These are phyloP conservation scores for Saprolegnia diclina DNA, from an alignment of 352 stramenopile species.

Conservation along the genomic window DNA sequence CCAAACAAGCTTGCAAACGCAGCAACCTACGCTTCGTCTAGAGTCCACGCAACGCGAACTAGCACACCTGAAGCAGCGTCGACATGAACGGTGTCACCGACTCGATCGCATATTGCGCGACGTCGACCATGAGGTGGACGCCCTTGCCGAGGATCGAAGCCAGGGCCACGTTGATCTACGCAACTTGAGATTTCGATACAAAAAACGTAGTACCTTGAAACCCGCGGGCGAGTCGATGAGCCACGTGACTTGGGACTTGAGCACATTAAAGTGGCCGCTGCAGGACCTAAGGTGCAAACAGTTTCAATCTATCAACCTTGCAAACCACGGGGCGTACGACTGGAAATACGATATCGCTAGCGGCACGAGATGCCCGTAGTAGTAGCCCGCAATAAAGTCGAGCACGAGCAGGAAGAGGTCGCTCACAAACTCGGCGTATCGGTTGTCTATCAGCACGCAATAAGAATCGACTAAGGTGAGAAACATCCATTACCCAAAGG, in stretches of 20 bases:
- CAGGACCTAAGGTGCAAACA: constrained; percentile 1
- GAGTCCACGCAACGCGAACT: neutral
- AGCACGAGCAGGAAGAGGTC: constrained; percentile 3
- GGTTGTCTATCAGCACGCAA: neutral
- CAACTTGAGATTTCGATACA: constrained; percentile 27
- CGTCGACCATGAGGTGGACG: constrained; percentile 72
- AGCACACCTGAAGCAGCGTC: constrained; percentile 20
- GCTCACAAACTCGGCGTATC: constrained; percentile 21
- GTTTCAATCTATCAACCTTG: neutral
- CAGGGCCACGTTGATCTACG: constrained; percentile 75
- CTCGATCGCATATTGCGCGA: constrained; percentile 28
- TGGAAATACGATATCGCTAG: constrained; percentile 14
- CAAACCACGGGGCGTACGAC: neutral
- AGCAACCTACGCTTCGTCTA: constrained; percentile 21
- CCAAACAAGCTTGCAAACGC: constrained; percentile 35
- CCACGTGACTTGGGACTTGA: constrained; percentile 62
- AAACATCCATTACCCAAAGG: constrained; percentile 12
- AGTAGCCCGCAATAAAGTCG: constrained; percentile 1
- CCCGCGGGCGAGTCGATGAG: constrained; percentile 68
- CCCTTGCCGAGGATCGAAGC: constrained; percentile 81
- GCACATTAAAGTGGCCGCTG: constrained; percentile 34
- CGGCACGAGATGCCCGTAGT: constrained; percentile 30
- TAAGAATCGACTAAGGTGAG: neutral
- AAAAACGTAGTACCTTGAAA: constrained; percentile 45
- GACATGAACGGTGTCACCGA: constrained; percentile 6